Conservation (phyloP, 805 yeast species). For the Priceomyces melissophilus region DNA sequence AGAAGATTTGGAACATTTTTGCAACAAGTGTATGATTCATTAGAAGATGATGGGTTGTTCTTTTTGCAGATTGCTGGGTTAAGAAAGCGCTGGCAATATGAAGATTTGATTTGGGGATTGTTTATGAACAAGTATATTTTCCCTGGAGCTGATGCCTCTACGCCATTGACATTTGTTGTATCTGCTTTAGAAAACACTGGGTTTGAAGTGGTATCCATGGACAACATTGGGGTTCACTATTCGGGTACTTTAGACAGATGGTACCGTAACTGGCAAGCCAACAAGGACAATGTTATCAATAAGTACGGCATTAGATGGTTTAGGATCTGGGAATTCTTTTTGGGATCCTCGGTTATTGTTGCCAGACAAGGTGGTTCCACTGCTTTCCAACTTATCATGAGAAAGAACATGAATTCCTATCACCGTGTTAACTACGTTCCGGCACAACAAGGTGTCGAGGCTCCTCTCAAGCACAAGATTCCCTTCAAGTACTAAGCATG, state of each 20-base stretch:
- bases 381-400: constrained; percentile 84
- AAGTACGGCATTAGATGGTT: constrained; percentile 89
- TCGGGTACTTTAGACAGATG: constrained; percentile 90
- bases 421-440: constrained; percentile 83
- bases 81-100: constrained; percentile 92
- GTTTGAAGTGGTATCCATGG: constrained; percentile 78
- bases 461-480: constrained; percentile 52
- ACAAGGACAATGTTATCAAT: constrained; percentile 68
- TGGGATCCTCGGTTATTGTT: constrained; percentile 76
- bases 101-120: constrained; percentile 90
- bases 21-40: constrained; percentile 76
- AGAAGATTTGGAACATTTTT: constrained; percentile 75
- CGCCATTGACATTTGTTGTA: constrained; percentile 83
- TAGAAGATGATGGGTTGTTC: constrained; percentile 89
- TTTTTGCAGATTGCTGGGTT: constrained; percentile 86
- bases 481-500: constrained; percentile 24
- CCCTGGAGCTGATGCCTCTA: constrained; percentile 97
- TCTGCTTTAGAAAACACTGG: constrained; percentile 78
- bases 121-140: constrained; percentile 94
- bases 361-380: constrained; percentile 94
- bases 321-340: constrained; percentile 90
- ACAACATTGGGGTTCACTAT: constrained; percentile 90
- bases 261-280: constrained; percentile 91
- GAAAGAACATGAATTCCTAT: constrained; percentile 83
- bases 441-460: constrained; percentile 66